These are phyloP conservation scores for Artemisia annua DNA, from an alignment of 129 eudicot species.

Conservation along the genomic window DNA sequence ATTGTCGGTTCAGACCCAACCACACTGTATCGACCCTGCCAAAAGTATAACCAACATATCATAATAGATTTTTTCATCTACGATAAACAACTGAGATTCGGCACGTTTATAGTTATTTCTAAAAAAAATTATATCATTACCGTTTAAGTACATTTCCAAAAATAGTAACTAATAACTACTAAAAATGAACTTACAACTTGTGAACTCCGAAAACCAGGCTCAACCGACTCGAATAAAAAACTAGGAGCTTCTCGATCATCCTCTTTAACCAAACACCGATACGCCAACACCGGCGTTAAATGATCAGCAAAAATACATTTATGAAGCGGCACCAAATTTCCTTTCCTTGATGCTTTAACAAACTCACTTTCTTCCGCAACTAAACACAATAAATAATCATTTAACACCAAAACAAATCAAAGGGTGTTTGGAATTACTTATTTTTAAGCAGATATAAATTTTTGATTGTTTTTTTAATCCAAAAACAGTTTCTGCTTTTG, in stretches of 20 bases:
- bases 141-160: neutral
- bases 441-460: neutral
- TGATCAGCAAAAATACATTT: conserved; percentile 80
- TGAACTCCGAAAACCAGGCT: conserved; percentile 69
- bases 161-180: neutral
- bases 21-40: conserved; percentile 90
- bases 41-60: conserved; percentile 15
- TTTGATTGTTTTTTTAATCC: too few species aligned
- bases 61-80: neutral
- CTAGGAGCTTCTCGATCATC: conserved; percentile 89
- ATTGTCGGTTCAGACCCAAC: conserved; percentile 86
- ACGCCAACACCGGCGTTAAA: conserved; percentile 92
- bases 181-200: conserved; percentile 54
- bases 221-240: conserved; percentile 85
- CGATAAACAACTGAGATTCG: neutral
- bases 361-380: conserved; percentile 59
- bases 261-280: conserved; percentile 85
- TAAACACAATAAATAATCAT: conserved; percentile 9
- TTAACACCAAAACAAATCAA: conserved; percentile 11
- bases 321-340: conserved; percentile 78
- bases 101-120: neutral
- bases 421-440: neutral
- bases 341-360: conserved; percentile 60
- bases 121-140: neutral
- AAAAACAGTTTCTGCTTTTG: too few species aligned